A percentile compares a stretch with the other conserved stretches of the same genome.
These are phyloP conservation scores for Saturnispora galanensis DNA, from an alignment of 805 yeast species.

Conservation along the genomic window DNA sequence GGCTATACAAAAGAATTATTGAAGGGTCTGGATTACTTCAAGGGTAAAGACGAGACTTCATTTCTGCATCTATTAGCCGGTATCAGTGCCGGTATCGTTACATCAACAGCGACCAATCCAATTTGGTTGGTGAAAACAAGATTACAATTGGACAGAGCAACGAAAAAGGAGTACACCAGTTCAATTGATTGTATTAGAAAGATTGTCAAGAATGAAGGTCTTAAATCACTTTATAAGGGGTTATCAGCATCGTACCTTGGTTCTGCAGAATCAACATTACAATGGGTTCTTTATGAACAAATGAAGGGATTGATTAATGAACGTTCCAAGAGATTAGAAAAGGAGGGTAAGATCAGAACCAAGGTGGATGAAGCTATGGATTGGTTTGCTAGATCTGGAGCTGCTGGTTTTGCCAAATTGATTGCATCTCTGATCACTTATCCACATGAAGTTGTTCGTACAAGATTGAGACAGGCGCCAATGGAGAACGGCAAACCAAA, in stretches of 20 bases:
- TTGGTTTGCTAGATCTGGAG: conserved; percentile 95
- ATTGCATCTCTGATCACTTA: conserved; percentile 87
- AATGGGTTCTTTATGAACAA: conserved; percentile 95
- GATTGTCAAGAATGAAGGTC: conserved; percentile 68
- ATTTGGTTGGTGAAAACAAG: conserved; percentile 96
- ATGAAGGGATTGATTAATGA: conserved; percentile 64
- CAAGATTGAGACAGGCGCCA: conserved; percentile 93
- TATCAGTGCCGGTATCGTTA: conserved; percentile 83
- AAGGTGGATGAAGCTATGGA: conserved; percentile 60
- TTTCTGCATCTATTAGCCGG: conserved; percentile 84
- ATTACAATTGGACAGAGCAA: conserved; percentile 76
- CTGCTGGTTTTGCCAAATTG: conserved; percentile 95
- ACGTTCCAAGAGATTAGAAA: conserved; percentile 33
- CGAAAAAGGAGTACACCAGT: conserved; percentile 56
- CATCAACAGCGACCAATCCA: conserved; percentile 95
- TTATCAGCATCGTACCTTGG: conserved; percentile 90
- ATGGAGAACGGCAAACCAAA: conserved; percentile 56
- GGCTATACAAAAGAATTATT: conserved; percentile 82
- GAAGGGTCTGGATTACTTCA: conserved; percentile 47
- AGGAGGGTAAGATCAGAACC: conserved; percentile 30
- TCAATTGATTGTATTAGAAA: conserved; percentile 75
- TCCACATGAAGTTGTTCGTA: conserved; percentile 96
- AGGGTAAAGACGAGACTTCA: conserved; percentile 63
- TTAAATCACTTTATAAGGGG: conserved; percentile 78
- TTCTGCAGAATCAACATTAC: conserved; percentile 83